Evolutionary conservation across 192 early-diverging fungal species (phyloP).

Genomic region (Backusella circina): DNA sequence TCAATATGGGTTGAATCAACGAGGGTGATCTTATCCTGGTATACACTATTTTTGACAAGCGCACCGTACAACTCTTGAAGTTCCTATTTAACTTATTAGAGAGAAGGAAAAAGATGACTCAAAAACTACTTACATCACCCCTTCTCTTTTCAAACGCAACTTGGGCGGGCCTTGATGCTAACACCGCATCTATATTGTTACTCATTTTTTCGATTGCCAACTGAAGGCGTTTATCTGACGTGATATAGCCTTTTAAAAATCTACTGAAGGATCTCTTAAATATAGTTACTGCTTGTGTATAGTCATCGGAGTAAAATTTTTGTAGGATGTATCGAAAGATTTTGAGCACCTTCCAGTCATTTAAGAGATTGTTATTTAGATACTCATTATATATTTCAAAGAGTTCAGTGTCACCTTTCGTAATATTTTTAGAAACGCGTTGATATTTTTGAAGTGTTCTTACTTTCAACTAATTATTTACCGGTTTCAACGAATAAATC

Average conservation of each 20-base stretch:
- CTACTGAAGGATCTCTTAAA: neutral
- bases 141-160: conserved; percentile 4
- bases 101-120: neutral
- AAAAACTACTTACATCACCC: conserved; percentile 6
- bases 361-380: neutral
- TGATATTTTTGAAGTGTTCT: neutral
- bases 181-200: neutral
- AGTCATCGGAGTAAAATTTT: conserved; percentile 3
- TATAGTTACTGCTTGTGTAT: conserved; percentile 3
- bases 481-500: conserved; percentile 1
- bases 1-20: conserved; percentile 10
- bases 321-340: conserved; percentile 1
- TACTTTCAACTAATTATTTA: conserved; percentile 1
- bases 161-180: conserved; percentile 7
- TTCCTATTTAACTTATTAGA: conserved; percentile 12
- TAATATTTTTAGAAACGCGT: conserved; percentile 1
- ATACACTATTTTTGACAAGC: neutral
- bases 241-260: neutral
- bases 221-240: neutral
- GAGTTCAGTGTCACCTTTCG: neutral
- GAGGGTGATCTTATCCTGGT: conserved; percentile 8
- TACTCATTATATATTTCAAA: conserved; percentile 2
- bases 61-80: conserved; percentile 3
- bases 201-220: conserved; percentile 2
- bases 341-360: conserved; percentile 5